Percentiles rank a stretch among this genome's conserved stretches.
Conservation (phyloP, 2,329 filamentous ascomycete species). For the Stachybotrys elegans region DNA sequence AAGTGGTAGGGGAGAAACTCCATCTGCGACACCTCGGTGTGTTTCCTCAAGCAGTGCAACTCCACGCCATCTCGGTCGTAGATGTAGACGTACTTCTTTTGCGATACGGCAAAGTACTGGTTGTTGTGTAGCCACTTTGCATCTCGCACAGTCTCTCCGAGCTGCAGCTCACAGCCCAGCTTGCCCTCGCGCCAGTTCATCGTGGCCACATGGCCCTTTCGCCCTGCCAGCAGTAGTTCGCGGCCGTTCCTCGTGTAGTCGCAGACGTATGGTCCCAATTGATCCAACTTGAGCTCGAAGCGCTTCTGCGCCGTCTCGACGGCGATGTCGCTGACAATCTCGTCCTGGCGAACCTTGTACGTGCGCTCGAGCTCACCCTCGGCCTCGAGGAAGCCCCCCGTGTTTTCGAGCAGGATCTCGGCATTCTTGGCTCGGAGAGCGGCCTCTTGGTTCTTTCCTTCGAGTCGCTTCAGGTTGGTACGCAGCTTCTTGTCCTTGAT, state of each 20-base stretch:
- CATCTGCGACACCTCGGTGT: constrained; percentile 86
- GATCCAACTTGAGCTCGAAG: constrained; percentile 80
- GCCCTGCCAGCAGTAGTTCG: constrained; percentile 76
- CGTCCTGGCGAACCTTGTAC: constrained; percentile 86
- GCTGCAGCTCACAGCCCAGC: constrained; percentile 83
- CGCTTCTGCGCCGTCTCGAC: constrained; percentile 86
- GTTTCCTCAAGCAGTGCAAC: constrained; percentile 84
- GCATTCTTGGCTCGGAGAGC: constrained; percentile 85
- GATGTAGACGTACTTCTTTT: constrained; percentile 96
- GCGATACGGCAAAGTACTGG: constrained; percentile 88
- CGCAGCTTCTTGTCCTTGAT: constrained; percentile 89
- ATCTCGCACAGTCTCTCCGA: constrained; percentile 86
- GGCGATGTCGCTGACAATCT: constrained; percentile 69
- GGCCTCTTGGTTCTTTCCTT: constrained; percentile 78
- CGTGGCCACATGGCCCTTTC: constrained; percentile 91
- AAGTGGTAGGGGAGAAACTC: constrained; percentile 97
- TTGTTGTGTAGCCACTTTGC: constrained; percentile 92
- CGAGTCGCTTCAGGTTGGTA: constrained; percentile 70
- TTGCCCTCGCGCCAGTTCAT: constrained; percentile 96
- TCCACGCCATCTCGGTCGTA: constrained; percentile 91
- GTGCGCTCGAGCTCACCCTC: constrained; percentile 87
- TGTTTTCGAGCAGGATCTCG: constrained; percentile 88
- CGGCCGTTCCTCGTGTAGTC: constrained; percentile 90
- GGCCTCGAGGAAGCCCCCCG: constrained; percentile 78
- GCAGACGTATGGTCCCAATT: constrained; percentile 79